Percentiles rank a stretch among this genome's conserved stretches.
These are phyloP conservation scores for Thelonectria blattea DNA, from an alignment of 2,329 filamentous ascomycete genomes.

Conservation along the genomic window DNA sequence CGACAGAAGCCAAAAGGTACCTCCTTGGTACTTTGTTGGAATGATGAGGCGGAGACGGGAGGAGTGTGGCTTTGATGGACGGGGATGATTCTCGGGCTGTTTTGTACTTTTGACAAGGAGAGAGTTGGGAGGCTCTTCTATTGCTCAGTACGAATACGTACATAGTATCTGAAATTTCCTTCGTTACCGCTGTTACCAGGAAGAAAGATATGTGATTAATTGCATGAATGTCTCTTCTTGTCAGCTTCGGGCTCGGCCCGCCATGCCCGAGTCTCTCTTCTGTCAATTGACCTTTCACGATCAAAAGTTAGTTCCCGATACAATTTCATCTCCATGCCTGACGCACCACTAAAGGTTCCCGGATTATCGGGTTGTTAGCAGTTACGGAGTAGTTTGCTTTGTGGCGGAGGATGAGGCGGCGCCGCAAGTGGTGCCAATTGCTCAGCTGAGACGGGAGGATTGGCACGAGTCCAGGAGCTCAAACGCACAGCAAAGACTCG, in stretches of 20 bases:
- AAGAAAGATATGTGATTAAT: neutral
- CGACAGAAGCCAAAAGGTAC: neutral
- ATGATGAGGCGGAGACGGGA: neutral
- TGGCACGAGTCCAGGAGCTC: too few relatives aligned
- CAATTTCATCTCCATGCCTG: neutral
- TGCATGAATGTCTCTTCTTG: neutral
- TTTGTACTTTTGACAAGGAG: neutral
- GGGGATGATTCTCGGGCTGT: neutral
- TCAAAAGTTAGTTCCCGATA: neutral
- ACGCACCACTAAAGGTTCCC: neutral
- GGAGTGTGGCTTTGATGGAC: neutral
- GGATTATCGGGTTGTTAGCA: neutral
- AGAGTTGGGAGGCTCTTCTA: neutral
- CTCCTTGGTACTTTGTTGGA: neutral
- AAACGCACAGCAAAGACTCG: neutral
- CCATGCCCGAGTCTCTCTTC: neutral
- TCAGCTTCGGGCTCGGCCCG: neutral
- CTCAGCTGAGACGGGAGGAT: slow-evolving; percentile 4
- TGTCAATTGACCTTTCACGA: neutral
- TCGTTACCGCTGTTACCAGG: neutral
- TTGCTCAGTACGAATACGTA: too few relatives aligned
- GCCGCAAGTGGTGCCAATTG: neutral
- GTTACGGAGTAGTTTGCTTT: neutral
- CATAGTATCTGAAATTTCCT: neutral
- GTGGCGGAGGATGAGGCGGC: slow-evolving; percentile 8